These are phyloP conservation scores for Metschnikowia lachancei DNA, from an alignment of 805 yeast species.

Conservation along the genomic window DNA sequence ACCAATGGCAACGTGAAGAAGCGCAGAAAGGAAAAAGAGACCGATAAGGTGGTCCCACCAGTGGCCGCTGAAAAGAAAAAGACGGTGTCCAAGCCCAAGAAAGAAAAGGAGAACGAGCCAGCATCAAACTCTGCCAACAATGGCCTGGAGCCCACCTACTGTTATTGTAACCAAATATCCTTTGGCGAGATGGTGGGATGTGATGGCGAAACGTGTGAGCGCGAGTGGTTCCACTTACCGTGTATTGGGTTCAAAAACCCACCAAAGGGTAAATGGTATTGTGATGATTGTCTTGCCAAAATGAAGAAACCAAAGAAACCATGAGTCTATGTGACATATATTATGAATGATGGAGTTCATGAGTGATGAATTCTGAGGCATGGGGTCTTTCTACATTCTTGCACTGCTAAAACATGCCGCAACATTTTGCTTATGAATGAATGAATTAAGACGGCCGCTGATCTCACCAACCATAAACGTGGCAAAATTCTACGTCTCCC, in stretches of 20 bases:
- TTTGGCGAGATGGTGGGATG: slow-evolving; percentile 99
- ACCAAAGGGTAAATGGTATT: slow-evolving; percentile 61
- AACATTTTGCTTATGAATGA: no score
- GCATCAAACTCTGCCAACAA: slow-evolving; percentile 8
- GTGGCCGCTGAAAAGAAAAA: slow-evolving; percentile 20
- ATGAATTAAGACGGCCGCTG: no score
- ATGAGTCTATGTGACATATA: background rate
- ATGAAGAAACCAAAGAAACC: slow-evolving; percentile 25
- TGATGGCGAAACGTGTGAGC: slow-evolving; percentile 87
- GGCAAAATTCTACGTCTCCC: no score
- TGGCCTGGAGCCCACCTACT: slow-evolving; percentile 72
- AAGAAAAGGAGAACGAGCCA: slow-evolving; percentile 17
- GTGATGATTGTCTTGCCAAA: slow-evolving; percentile 41
- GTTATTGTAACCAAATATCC: slow-evolving; percentile 95
- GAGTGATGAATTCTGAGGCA: no score
- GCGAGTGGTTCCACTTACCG: slow-evolving; percentile 95
- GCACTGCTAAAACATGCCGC: no score
- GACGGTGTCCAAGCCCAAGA: slow-evolving; percentile 23
- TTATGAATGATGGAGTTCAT: no score
- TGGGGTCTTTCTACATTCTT: no score
- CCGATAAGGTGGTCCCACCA: slow-evolving; percentile 10
- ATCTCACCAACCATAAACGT: no score
- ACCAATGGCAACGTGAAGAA: slow-evolving; percentile 8
- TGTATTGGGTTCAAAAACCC: slow-evolving; percentile 84
- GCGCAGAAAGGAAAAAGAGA: slow-evolving; percentile 16